Conservation (phyloP, 2,329 filamentous ascomycete genomes). For the Talaromyces pinophilus region DNA sequence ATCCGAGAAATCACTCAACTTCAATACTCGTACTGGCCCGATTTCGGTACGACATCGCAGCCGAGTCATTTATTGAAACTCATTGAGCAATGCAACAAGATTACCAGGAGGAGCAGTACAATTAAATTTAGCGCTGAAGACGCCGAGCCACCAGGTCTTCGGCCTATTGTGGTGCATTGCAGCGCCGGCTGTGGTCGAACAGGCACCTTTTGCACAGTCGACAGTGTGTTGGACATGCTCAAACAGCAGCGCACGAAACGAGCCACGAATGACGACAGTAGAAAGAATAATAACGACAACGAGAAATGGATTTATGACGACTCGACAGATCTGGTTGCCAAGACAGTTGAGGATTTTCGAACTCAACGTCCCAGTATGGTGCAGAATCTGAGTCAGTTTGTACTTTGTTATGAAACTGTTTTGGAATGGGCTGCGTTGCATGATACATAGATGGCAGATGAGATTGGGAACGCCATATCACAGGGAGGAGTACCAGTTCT, state of each 20-base stretch:
- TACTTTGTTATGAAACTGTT: constrained; percentile 93
- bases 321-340: constrained; percentile 75
- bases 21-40: constrained; percentile 95
- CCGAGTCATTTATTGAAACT: constrained; percentile 82
- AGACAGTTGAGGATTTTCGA: constrained; percentile 88
- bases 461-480: constrained; percentile 18
- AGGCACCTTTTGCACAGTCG: constrained; percentile 94
- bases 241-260: constrained; percentile 68
- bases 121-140: constrained; percentile 45
- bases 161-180: constrained; percentile 90
- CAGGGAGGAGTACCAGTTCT: constrained; percentile 19
- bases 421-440: constrained; percentile 72
- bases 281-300: constrained; percentile 25
- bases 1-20: constrained; percentile 92
- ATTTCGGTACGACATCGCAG: constrained; percentile 90
- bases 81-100: constrained; percentile 82
- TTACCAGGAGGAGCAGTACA: constrained; percentile 47
- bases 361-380: constrained; percentile 93
- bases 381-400: constrained; percentile 88
- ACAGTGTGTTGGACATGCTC: constrained; percentile 93
- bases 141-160: constrained; percentile 55
- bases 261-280: constrained; percentile 2
- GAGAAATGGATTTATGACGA: constrained; percentile 67
- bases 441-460: constrained; percentile 20
- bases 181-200: constrained; percentile 94